Conservation (phyloP, 495 filamentous ascomycete species). For the Parmelia sp. region DNA sequence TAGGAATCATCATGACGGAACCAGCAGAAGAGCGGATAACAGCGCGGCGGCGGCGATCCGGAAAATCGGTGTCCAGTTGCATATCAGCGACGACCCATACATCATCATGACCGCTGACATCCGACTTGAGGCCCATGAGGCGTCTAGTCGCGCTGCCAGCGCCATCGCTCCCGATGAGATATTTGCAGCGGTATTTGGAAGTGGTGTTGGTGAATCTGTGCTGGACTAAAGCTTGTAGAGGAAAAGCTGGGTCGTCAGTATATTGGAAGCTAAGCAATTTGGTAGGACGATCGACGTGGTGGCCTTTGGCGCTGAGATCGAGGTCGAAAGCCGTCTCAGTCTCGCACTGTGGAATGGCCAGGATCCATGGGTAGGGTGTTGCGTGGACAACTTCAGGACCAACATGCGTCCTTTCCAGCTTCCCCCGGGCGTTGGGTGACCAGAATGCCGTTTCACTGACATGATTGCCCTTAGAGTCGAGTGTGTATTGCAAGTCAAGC, state of each 20-base stretch:
- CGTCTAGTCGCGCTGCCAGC: slow-evolving; percentile 5
- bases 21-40: too few relatives aligned
- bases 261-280: not conserved
- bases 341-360: not conserved
- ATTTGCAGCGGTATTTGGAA: not conserved
- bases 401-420: slow-evolving; percentile 1
- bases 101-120: too few relatives aligned
- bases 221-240: not conserved
- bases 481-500: not conserved
- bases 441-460: not conserved
- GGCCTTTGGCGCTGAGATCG: not conserved
- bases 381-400: not conserved
- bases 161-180: slow-evolving; percentile 4
- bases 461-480: not conserved
- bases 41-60: too few relatives aligned
- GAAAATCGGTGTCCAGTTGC: too few relatives aligned
- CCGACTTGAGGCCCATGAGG: too few relatives aligned
- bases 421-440: not conserved
- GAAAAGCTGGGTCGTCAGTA: not conserved
- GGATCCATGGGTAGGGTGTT: not conserved
- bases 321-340: not conserved
- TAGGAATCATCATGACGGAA: too few relatives aligned
- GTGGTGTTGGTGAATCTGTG: not conserved
- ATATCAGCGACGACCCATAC: too few relatives aligned
- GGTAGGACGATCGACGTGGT: not conserved